Evolutionary conservation across 176 grass and related monocot species (phyloP).

Genomic region (Neostapfia colusana): DNA sequence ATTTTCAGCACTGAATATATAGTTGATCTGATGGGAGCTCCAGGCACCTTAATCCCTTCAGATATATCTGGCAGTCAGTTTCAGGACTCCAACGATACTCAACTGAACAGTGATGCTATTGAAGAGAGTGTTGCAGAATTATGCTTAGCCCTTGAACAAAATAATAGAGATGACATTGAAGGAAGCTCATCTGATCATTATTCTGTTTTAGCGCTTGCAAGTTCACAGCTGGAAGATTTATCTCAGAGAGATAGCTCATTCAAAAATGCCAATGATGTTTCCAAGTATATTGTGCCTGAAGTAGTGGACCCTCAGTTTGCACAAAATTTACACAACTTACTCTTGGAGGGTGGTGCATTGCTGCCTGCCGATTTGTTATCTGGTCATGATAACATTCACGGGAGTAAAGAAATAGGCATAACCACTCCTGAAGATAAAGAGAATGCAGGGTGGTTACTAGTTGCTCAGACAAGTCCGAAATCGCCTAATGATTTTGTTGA

Average conservation of each 20-base stretch:
- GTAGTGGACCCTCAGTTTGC: slow-evolving; percentile 55
- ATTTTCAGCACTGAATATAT: slow-evolving; percentile 82
- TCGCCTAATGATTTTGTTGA: slow-evolving; percentile 15
- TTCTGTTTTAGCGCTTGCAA: slow-evolving; percentile 29
- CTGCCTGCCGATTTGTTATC: slow-evolving; percentile 56
- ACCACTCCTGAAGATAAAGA: slow-evolving; percentile 33
- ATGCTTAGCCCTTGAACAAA: slow-evolving; percentile 65
- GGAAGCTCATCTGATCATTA: slow-evolving; percentile 49
- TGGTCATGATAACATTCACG: slow-evolving; percentile 40
- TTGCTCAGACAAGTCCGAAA: slow-evolving; percentile 40
- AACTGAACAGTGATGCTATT: slow-evolving; percentile 57
- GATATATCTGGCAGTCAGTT: slow-evolving; percentile 76
- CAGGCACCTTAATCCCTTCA: slow-evolving; percentile 90
- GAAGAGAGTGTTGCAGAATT: slow-evolving; percentile 74
- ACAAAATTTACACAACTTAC: slow-evolving; percentile 67
- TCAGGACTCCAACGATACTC: slow-evolving; percentile 68
- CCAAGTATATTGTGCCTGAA: slow-evolving; percentile 61
- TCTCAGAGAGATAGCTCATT: slow-evolving; percentile 21
- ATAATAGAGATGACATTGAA: slow-evolving; percentile 41
- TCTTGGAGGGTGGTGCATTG: slow-evolving; percentile 65
- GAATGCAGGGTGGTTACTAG: slow-evolving; percentile 28
- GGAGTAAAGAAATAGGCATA: slow-evolving; percentile 23
- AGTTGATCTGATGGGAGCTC: slow-evolving; percentile 97
- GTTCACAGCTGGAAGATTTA: slow-evolving; percentile 53
- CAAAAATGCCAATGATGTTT: slow-evolving; percentile 57